Conservation (phyloP, 139 green algal genomes). For the Chlamydomonas sp. region DNA sequence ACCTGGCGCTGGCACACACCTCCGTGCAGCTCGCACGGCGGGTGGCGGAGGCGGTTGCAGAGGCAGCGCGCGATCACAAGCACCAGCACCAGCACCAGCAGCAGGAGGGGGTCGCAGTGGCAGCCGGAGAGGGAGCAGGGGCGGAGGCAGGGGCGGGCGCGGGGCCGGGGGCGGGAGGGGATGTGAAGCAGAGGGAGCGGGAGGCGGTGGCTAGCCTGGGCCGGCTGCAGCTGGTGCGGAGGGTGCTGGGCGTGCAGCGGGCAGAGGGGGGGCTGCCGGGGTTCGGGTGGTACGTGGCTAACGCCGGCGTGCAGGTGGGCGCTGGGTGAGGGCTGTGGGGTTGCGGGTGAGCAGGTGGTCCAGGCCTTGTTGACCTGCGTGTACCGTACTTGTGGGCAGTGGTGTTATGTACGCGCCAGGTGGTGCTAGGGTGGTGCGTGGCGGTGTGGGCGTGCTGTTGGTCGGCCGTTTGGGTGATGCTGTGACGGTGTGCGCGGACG, state of each 20-base stretch:
- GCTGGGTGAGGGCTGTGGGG: not conserved
- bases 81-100: not conserved
- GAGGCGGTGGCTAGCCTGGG: not conserved
- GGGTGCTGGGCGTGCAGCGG: conserved; percentile 22
- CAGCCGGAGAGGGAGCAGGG: not conserved
- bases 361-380: not conserved
- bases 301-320: conserved; percentile 35
- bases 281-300: conserved; percentile 35
- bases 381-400: not conserved
- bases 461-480: too few relatives aligned
- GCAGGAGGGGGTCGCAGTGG: not conserved
- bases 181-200: not conserved
- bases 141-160: not conserved
- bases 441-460: not conserved
- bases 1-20: conserved; percentile 44
- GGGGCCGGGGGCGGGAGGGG: not conserved
- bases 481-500: too few relatives aligned
- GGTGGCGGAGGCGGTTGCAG: not conserved
- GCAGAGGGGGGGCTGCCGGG: not conserved
- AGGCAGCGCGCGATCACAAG: not conserved
- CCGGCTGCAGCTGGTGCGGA: conserved; percentile 27
- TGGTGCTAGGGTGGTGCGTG: too few relatives aligned
- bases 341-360: not conserved
- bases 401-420: not conserved
- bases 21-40: not conserved